Conservation (phyloP, 2,329 filamentous ascomycete species). For the Botrytis hyacinthi region DNA sequence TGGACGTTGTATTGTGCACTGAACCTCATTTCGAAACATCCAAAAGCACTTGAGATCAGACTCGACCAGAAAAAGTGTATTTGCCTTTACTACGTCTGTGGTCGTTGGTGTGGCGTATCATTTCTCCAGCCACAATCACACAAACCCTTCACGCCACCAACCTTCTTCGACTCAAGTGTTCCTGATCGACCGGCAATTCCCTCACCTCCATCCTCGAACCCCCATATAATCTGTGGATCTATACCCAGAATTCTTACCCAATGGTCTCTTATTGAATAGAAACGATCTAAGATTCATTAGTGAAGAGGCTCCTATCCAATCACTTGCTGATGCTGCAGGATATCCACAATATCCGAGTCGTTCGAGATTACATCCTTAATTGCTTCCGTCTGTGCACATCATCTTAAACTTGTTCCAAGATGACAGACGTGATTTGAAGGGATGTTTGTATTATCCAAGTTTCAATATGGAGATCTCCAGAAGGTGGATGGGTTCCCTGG, state of each 20-base stretch:
- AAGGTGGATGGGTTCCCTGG: neutral
- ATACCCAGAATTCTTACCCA: neutral
- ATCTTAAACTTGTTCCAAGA: slow-evolving; percentile 9
- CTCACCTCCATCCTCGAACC: neutral
- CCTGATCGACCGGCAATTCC: neutral
- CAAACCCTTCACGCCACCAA: neutral
- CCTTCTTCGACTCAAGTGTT: neutral
- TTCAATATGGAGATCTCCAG: slow-evolving; percentile 1
- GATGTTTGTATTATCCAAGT: slow-evolving; percentile 15
- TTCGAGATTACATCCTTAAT: neutral
- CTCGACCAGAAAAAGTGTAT: neutral
- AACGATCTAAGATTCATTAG: neutral
- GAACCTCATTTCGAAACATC: slow-evolving; percentile 12
- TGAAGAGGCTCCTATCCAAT: neutral
- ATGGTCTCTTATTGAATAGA: neutral
- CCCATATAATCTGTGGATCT: neutral
- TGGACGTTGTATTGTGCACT: slow-evolving; percentile 2
- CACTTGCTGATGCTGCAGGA: neutral
- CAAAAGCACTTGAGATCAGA: neutral
- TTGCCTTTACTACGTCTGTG: neutral
- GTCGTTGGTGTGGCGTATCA: neutral
- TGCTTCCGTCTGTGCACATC: slow-evolving; percentile 3
- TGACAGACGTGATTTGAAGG: slow-evolving; percentile 10
- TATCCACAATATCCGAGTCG: neutral
- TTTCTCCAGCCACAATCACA: neutral